These are phyloP conservation scores for Pestalotiopsis sp. DNA, from an alignment of 2,329 filamentous ascomycete species.

Conservation along the genomic window DNA sequence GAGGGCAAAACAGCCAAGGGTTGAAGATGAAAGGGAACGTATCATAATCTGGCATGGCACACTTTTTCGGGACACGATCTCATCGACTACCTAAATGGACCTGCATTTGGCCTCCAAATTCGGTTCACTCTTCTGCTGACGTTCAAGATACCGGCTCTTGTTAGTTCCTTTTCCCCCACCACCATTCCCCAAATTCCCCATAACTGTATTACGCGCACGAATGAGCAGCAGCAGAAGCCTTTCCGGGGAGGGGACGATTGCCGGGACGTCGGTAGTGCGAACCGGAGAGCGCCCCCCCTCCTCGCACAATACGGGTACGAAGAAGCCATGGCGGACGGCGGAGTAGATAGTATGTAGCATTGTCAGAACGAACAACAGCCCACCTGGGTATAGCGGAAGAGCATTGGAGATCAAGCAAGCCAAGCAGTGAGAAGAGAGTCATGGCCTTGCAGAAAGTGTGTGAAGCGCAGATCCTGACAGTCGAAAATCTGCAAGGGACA, in stretches of 20 bases:
- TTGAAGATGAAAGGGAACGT: no score
- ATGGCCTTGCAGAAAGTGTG: not conserved
- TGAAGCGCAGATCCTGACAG: not conserved
- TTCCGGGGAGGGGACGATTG: not conserved
- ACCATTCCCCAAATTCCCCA: not conserved
- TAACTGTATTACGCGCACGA: constrained; percentile 1
- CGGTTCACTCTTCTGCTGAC: no score
- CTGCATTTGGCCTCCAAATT: no score
- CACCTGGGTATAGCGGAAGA: not conserved
- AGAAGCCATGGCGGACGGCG: not conserved
- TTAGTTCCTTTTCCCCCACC: not conserved
- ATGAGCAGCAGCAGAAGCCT: not conserved
- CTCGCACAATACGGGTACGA: not conserved
- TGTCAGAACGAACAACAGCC: not conserved
- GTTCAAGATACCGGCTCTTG: no score
- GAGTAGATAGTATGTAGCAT: not conserved
- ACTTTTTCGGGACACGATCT: no score
- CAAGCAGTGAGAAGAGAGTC: no score
- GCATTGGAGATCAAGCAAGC: not conserved
- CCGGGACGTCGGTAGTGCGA: constrained; percentile 5
- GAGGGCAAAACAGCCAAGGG: no score
- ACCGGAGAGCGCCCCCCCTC: not conserved
- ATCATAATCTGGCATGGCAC: no score
- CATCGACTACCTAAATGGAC: no score
- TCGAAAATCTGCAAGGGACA: constrained; percentile 7